Conservation (phyloP, 352 stramenopile genomes). For the Blastocystis sp. region DNA sequence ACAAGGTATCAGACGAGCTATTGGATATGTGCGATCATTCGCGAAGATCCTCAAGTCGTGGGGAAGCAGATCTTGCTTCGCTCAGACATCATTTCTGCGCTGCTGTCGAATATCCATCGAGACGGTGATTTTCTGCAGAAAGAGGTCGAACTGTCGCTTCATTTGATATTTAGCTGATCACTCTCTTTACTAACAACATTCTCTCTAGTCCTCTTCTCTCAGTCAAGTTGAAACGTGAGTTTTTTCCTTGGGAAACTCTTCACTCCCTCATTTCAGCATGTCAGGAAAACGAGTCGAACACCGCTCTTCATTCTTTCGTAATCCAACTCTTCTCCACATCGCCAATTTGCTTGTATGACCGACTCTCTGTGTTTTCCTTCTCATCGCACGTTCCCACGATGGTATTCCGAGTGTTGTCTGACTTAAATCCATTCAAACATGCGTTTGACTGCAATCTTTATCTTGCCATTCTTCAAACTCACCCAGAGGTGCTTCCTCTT, state of each 20-base stretch:
- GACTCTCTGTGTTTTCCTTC: not conserved
- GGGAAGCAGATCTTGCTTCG: conserved; percentile 38
- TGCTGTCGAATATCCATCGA: not conserved
- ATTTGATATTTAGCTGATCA: not conserved
- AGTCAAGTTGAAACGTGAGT: conserved; percentile 1
- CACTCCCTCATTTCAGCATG: not conserved
- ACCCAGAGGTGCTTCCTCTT: conserved; percentile 19
- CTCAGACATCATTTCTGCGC: not conserved
- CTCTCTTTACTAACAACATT: not conserved
- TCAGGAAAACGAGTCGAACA: not conserved
- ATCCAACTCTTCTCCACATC: not conserved
- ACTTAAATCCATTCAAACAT: conserved; percentile 2
- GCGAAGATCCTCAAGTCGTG: conserved; percentile 13
- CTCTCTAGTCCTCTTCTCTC: not conserved
- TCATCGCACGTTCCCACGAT: conserved; percentile 3
- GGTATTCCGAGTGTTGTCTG: not conserved
- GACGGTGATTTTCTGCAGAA: not conserved
- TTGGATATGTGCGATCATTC: conserved; percentile 39
- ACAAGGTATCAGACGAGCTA: not conserved
- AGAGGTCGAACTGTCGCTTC: not conserved
- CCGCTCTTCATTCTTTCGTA: not conserved
- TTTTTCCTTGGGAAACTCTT: conserved; percentile 22
- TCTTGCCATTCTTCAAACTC: not conserved
- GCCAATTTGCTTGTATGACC: not conserved
- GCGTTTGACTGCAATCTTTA: conserved; percentile 11